Conservation (phyloP, 805 yeast species). For the Saturnispora galanensis region DNA sequence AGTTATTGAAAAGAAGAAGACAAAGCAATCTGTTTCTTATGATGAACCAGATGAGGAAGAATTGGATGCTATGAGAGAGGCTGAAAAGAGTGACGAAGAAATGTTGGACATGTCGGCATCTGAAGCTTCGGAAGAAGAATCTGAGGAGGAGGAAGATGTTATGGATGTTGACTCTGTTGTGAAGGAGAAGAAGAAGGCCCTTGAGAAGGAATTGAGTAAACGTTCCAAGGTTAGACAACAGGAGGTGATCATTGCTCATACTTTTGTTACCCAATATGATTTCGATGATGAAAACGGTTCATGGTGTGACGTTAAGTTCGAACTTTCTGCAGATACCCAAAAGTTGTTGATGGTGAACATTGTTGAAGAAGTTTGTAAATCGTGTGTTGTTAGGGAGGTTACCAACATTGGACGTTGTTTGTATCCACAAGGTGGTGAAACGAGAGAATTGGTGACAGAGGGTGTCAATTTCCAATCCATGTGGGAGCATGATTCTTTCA, state of each 20-base stretch:
- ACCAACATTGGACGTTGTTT: constrained; percentile 88
- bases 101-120: constrained; percentile 34
- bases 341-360: constrained; percentile 95
- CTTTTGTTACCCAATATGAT: constrained; percentile 67
- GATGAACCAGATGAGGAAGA: constrained; percentile 96
- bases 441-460: constrained; percentile 81
- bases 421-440: constrained; percentile 65
- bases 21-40: constrained; percentile 82
- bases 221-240: constrained; percentile 77
- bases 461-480: constrained; percentile 96
- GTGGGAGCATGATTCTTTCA: constrained; percentile 96
- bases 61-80: constrained; percentile 77
- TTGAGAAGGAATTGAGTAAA: constrained; percentile 35
- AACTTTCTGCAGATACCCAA: constrained; percentile 75
- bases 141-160: constrained; percentile 27
- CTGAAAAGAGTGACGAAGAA: constrained; percentile 69
- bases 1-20: constrained; percentile 46
- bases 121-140: constrained; percentile 33
- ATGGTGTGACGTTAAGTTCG: constrained; percentile 89
- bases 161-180: constrained; percentile 12
- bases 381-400: constrained; percentile 86
- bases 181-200: constrained; percentile 10
- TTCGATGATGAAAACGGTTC: constrained; percentile 83
- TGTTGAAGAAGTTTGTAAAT: constrained; percentile 83
- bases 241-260: constrained; percentile 65